phyloP scores from a whole-genome alignment of 768 basidiomycete genomes.

The Serendipita sp. region DNA sequence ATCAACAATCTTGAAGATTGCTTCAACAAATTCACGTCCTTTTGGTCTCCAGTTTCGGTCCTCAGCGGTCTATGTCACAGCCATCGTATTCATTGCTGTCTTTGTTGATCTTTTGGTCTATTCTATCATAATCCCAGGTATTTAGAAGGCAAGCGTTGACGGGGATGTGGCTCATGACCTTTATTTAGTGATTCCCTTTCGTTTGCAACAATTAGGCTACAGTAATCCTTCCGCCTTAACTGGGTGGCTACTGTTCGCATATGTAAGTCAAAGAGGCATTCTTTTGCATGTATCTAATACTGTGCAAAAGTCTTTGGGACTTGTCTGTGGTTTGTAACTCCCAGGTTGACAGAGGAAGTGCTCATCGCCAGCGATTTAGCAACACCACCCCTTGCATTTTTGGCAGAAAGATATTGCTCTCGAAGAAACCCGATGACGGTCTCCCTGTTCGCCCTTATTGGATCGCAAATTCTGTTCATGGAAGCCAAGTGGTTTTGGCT shows the following conservation, averaged over 20 bases:
- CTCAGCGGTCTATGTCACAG: slow-evolving; percentile 39
- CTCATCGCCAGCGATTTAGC: slow-evolving; percentile 18
- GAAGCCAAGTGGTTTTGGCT: slow-evolving; percentile 38
- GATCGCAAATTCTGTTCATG: slow-evolving; percentile 45
- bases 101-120: slow-evolving; percentile 38
- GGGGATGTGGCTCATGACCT: background rate
- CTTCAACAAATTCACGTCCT: slow-evolving; percentile 14
- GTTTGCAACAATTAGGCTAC: slow-evolving; percentile 34
- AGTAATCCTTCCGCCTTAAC: slow-evolving; percentile 30
- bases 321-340: slow-evolving; percentile 29
- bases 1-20: no score
- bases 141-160: slow-evolving; percentile 18
- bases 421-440: slow-evolving; percentile 32
- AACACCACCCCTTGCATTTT: slow-evolving; percentile 40
- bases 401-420: slow-evolving; percentile 33
- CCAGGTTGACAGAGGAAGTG: background rate
- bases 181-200: slow-evolving; percentile 21
- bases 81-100: slow-evolving; percentile 17
- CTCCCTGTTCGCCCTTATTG: slow-evolving; percentile 33
- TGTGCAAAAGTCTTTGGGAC: slow-evolving; percentile 31
- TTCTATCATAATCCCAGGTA: slow-evolving; percentile 43
- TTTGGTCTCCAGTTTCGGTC: slow-evolving; percentile 40
- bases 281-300: slow-evolving; percentile 6
- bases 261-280: slow-evolving; percentile 22
- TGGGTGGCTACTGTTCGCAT: slow-evolving; percentile 46